Conservation (phyloP, 805 yeast species). For the Candida andamanensis region DNA sequence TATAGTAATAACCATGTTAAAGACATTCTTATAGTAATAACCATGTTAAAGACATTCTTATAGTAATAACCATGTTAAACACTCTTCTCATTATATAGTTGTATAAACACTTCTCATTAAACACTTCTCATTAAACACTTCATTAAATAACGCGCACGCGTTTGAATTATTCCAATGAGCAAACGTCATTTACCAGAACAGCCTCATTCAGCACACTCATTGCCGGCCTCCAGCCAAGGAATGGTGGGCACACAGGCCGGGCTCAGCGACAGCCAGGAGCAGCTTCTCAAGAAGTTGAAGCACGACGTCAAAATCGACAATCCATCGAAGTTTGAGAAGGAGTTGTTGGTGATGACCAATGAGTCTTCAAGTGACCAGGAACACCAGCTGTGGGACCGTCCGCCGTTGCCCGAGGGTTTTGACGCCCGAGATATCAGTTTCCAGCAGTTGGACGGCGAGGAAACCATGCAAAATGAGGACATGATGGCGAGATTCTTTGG, state of each 20-base stretch:
- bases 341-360: constrained; percentile 33
- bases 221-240: constrained; percentile 26
- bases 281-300: constrained; percentile 29
- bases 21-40: too few species aligned
- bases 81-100: too few species aligned
- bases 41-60: too few species aligned
- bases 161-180: too few species aligned
- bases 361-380: constrained; percentile 27
- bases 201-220: constrained; percentile 23
- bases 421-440: constrained; percentile 59
- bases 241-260: constrained; percentile 16
- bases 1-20: too few species aligned
- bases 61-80: too few species aligned
- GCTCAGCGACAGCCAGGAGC: constrained; percentile 22
- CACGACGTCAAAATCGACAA: constrained; percentile 15
- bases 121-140: too few species aligned
- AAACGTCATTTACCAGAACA: constrained; percentile 3
- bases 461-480: constrained; percentile 52
- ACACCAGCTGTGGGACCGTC: constrained; percentile 47
- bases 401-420: constrained; percentile 48
- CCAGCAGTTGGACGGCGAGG: constrained; percentile 96
- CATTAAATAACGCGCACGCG: too few species aligned
- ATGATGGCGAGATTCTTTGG: constrained; percentile 85
- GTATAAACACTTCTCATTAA: too few species aligned
- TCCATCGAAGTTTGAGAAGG: constrained; percentile 38